Evolutionary conservation across 176 grass and related monocot species (phyloP).

Genomic region (Hsuehochloa calcarea): DNA sequence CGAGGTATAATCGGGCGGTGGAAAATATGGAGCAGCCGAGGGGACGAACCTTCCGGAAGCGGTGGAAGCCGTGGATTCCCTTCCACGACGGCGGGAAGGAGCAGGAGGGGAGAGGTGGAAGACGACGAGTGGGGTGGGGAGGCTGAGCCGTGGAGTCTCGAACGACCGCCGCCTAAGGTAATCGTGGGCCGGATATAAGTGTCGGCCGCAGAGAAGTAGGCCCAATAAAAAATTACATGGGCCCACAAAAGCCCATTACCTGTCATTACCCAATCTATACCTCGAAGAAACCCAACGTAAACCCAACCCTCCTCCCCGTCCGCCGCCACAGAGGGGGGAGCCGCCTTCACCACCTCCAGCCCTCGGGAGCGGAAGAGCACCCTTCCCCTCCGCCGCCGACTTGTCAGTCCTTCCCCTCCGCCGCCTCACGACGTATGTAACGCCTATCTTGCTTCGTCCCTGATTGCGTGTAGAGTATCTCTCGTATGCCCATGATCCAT

Average conservation of each 20-base stretch:
- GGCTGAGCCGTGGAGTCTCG: constrained; percentile 17
- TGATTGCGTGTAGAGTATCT: background rate
- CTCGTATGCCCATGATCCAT: background rate
- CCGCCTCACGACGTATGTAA: background rate
- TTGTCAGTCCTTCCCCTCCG: background rate
- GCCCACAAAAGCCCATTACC: background rate
- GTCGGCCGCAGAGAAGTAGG: background rate
- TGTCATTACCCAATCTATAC: background rate
- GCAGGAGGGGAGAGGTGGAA: background rate
- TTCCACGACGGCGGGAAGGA: constrained; percentile 32
- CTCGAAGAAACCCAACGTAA: constrained; percentile 10
- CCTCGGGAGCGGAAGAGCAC: background rate
- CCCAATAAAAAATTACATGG: background rate
- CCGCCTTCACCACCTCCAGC: background rate
- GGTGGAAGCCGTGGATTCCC: background rate
- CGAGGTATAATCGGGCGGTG: background rate
- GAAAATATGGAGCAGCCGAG: background rate
- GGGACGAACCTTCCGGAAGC: constrained; percentile 14
- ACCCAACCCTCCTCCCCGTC: constrained; percentile 20
- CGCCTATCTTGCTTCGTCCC: background rate
- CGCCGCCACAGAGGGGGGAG: constrained; percentile 29
- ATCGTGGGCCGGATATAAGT: background rate
- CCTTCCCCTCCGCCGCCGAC: background rate
- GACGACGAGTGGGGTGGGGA: background rate
- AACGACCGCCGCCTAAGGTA: background rate